A percentile compares a stretch with the other conserved stretches of the same genome.
Conservation (phyloP, 805 yeast genomes). For the Schwanniomyces vanrijiae region DNA sequence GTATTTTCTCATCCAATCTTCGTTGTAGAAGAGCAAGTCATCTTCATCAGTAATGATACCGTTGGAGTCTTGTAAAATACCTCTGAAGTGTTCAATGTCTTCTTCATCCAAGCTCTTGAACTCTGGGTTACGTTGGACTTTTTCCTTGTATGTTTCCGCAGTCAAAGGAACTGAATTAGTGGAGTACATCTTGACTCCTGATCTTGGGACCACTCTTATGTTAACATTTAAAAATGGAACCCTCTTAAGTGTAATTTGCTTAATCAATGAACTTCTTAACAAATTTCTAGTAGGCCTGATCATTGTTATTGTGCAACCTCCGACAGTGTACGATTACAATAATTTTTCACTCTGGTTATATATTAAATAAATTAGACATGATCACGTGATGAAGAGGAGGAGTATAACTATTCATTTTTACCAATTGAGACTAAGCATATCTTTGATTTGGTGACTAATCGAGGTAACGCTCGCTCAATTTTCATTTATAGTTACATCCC, state of each 20-base stretch:
- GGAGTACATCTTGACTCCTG: constrained; percentile 15
- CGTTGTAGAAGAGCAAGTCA: constrained; percentile 72
- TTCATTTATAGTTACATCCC: too few relatives aligned
- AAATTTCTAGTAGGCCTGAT: not conserved
- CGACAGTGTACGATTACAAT: not conserved
- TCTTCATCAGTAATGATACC: constrained; percentile 55
- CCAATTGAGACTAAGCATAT: not conserved
- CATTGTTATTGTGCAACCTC: not conserved
- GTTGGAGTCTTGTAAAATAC: constrained; percentile 52
- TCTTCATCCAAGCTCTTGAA: constrained; percentile 53
- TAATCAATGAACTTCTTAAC: not conserved
- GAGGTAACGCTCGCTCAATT: too few relatives aligned
- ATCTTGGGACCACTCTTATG: not conserved
- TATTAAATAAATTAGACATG: not conserved
- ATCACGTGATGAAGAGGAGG: not conserved
- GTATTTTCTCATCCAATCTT: constrained; percentile 94
- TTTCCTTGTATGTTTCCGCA: constrained; percentile 63
- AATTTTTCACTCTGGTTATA: not conserved
- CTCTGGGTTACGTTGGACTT: constrained; percentile 48
- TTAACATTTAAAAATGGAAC: not conserved
- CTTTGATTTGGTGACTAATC: not conserved
- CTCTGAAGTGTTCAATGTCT: constrained; percentile 62
- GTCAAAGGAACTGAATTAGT: constrained; percentile 53
- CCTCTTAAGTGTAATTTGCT: not conserved
- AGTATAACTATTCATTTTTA: too few relatives aligned